Base-by-base conservation (phyloP, 371 early-diverging fungal genomes). In the Syncephalastrum contaminatum region DNA sequence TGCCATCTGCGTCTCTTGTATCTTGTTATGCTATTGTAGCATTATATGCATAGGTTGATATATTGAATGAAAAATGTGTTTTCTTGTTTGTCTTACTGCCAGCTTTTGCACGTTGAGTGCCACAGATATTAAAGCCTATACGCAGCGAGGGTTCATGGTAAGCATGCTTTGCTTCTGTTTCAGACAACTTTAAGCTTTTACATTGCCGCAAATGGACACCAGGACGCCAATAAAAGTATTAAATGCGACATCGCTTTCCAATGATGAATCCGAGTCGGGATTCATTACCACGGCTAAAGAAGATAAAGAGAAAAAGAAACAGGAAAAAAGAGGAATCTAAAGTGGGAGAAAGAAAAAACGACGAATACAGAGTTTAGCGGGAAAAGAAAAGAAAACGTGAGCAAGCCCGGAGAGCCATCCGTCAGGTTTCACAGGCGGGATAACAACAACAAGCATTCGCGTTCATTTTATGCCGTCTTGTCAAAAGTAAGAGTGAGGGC, bases 21-120 rank as follows among this genome's bases (percentile, higher is more conserved):
- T 68, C 52, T 69, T 72, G 44, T 75, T 78, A 53, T 78, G 78
- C 78, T 77, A 59, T 18, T 39, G 40, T 19, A 43, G 7, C 25
- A 36, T 15, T 12, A 25, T 36, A 21, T 43, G 10, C 21, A n/a
- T n/a, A n/a, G 8, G 10, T 27, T 46, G 4, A 30, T 30, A 30
- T 12, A 30, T 30, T n/a, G n/a, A n/a, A n/a, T n/a, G n/a, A 12
- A 12, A 10, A 30, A 30, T 10, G 36, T 6, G 10, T 2, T 24
- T 36, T n/a, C 16, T 10, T 27, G 21, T 30, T 70, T 30, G 67
- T 77, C 66, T 68, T 72, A 77, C 77, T 24, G 86, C 87, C 51
- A 80, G 77, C 57, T 88, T 88, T 69, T 88, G 88, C 41, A 88
- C 64, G 56, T 88, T 88, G 41, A 88, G 72, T 10, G 88, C 88